A percentile compares a stretch with the other conserved stretches of the same genome.
Conservation (phyloP, 352 stramenopile genomes). For the Blastocystis hominis region DNA sequence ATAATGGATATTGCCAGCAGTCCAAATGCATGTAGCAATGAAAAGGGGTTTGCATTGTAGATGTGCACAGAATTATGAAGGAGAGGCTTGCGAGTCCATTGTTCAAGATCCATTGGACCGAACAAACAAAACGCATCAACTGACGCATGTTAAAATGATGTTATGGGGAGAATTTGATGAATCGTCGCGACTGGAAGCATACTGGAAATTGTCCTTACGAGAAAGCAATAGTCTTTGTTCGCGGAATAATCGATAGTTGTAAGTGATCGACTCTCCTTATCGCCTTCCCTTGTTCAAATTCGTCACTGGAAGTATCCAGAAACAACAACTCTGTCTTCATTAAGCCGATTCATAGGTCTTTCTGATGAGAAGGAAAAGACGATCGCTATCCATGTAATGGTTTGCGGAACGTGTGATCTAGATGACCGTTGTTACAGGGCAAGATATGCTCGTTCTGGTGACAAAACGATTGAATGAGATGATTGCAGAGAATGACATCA, state of each 20-base stretch:
- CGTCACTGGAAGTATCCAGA: background rate
- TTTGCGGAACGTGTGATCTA: background rate
- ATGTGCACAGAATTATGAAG: background rate
- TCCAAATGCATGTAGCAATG: background rate
- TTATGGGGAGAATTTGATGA: background rate
- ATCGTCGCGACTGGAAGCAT: background rate
- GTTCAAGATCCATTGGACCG: background rate
- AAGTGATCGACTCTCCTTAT: background rate
- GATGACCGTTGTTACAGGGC: slow-evolving; percentile 1
- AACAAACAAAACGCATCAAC: slow-evolving; percentile 8
- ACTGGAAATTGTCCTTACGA: slow-evolving; percentile 23
- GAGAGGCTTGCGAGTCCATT: background rate
- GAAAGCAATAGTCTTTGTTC: background rate
- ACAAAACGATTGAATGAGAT: slow-evolving; percentile 44
- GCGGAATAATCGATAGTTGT: background rate
- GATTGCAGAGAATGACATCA: slow-evolving; percentile 51
- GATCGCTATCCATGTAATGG: background rate
- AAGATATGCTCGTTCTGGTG: slow-evolving; percentile 19
- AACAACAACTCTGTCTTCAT: background rate
- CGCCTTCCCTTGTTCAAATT: background rate
- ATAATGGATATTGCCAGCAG: slow-evolving; percentile 18
- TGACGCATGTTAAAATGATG: slow-evolving; percentile 3
- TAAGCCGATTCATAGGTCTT: background rate
- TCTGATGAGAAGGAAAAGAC: background rate
- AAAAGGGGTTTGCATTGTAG: background rate